Percentiles rank a stretch among this genome's conserved stretches.
Conservation (phyloP, 1,139 yeast species). For the Blastobotrys indianensis region DNA sequence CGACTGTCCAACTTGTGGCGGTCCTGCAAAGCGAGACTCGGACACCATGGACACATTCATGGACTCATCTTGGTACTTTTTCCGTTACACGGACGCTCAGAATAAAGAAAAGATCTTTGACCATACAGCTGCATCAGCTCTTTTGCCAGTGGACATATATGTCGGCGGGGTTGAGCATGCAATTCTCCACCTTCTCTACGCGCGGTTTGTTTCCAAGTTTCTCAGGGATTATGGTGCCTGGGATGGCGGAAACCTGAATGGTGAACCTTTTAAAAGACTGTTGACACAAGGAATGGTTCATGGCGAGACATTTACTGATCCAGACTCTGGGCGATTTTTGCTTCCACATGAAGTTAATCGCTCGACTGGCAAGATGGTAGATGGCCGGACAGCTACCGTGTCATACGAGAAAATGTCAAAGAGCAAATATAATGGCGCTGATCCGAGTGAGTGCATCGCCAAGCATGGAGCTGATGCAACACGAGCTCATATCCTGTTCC, state of each 20-base stretch:
- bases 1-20: constrained; percentile 75
- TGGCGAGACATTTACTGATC: constrained; percentile 75
- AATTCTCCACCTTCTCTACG: constrained; percentile 77
- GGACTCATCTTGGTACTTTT: constrained; percentile 96
- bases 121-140: constrained; percentile 43
- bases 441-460: constrained; percentile 71
- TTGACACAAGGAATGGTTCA: constrained; percentile 98
- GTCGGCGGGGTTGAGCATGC: constrained; percentile 98
- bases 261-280: constrained; percentile 75
- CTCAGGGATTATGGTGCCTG: constrained; percentile 56
- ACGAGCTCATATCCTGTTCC: constrained; percentile 89
- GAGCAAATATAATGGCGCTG: constrained; percentile 90
- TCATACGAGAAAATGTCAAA: constrained; percentile 92
- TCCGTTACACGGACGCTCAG: constrained; percentile 72
- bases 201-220: constrained; percentile 80
- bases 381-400: constrained; percentile 47
- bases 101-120: constrained; percentile 53
- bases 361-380: constrained; percentile 40
- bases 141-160: constrained; percentile 83
- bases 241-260: constrained; percentile 45
- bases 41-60: constrained; percentile 98
- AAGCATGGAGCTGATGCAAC: constrained; percentile 91
- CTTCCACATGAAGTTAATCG: constrained; percentile 67
- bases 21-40: constrained; percentile 76
- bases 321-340: constrained; percentile 64